Evolutionary conservation across 345 rosid genomes (phyloP), one percentile per base, ranked within the genome.

Genomic region (Salix udensis): DNA sequence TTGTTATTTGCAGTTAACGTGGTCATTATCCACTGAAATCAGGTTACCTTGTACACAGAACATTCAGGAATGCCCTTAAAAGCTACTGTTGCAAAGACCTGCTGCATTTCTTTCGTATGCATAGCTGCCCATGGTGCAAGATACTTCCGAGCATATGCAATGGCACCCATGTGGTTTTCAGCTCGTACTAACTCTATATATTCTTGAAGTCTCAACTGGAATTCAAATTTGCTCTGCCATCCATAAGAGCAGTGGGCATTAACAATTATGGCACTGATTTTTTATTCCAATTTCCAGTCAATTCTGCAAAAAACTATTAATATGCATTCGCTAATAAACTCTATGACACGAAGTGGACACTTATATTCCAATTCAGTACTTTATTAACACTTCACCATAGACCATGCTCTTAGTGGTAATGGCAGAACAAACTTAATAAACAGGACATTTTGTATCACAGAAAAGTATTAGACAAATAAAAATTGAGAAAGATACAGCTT

Each of bases 151-250:
- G 96, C 92, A 82, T 93, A 96, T 71, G 71, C 48, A 82, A 92
- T 96, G 79, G 99, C 98, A 75, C 81, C 81, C 86, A 89, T 81
- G 80, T 83, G 81, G 78, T 86, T 87, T 44, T 90, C 92, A 76
- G 87, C 87, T 79, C 99, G 88, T 76, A 96, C 94, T 82, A 96
- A 83, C 87, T 96, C 99, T 31, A 96, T 79, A 75, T 92, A 96
- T 70, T 93, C 98, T 87, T 96, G 99, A 84, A 92, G 92, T 85
- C 98, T 92, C 86, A 96, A 82, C 84, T 89, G 96, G 87, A 96
- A 93, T 79, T 96, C 99, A 14, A 93, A 89, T 75, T 87, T 90
- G 87, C 99, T 96, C 99, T 96, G 88, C 65, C 70, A 82, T n/a
- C 14, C 76, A 71, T 1, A 71, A n/a, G n/a, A 78, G 62, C 39